Evolutionary conservation across 352 stramenopile species (phyloP).

Genomic region (Globisporangium iwayamae): DNA sequence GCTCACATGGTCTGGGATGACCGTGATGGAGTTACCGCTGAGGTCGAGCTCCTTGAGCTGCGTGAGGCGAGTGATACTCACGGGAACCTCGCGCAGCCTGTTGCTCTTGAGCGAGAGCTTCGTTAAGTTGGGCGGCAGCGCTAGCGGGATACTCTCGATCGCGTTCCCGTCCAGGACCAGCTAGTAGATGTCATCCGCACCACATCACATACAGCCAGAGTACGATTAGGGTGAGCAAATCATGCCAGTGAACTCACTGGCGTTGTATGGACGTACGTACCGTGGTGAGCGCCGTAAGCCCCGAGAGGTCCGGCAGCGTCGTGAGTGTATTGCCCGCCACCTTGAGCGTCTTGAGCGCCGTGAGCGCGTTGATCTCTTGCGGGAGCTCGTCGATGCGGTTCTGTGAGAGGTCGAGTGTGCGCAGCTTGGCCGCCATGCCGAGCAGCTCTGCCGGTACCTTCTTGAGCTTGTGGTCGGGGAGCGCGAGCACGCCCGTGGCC

Average conservation of each 20-base stretch:
- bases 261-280: conserved; percentile 37
- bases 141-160: conserved; percentile 46
- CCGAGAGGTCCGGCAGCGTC: conserved; percentile 61
- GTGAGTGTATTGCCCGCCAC: conserved; percentile 52
- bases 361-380: conserved; percentile 30
- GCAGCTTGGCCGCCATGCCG: conserved; percentile 38
- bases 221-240: not conserved
- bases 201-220: not conserved
- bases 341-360: conserved; percentile 73
- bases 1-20: conserved; percentile 42
- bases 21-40: conserved; percentile 46
- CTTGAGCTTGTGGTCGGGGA: conserved; percentile 75
- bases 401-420: conserved; percentile 66
- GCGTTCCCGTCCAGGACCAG: conserved; percentile 73
- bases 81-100: conserved; percentile 37
- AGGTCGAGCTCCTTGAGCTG: conserved; percentile 72
- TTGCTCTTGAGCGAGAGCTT: conserved; percentile 80
- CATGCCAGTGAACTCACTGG: no score
- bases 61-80: conserved; percentile 38
- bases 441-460: conserved; percentile 58
- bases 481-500: conserved; percentile 61
- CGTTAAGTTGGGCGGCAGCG: conserved; percentile 63
- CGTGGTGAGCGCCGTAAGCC: conserved; percentile 61
- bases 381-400: conserved; percentile 65
- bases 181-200: conserved; percentile 18